Evolutionary conservation across 352 stramenopile species (phyloP).

Genomic region (Phytophthora capsici): DNA sequence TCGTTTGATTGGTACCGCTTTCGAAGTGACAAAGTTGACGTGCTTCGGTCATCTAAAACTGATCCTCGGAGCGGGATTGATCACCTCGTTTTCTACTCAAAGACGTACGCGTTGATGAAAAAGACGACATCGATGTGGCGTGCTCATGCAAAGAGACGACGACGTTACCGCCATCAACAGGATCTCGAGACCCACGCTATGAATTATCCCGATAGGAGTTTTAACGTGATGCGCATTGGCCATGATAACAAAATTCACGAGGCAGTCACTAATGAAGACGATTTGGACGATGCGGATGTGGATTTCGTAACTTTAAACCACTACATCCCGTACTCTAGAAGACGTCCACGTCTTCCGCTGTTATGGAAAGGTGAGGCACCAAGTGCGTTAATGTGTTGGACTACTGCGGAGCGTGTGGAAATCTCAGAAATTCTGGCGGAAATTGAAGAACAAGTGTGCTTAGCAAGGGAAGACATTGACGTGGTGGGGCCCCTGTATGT

Average conservation of each 20-base stretch:
- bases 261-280: slow-evolving; percentile 8
- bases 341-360: slow-evolving; percentile 25
- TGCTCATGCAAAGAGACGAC: slow-evolving; percentile 28
- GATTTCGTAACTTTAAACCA: slow-evolving; percentile 27
- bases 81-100: slow-evolving; percentile 62
- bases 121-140: slow-evolving; percentile 56
- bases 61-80: slow-evolving; percentile 5
- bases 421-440: slow-evolving; percentile 29
- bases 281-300: slow-evolving; percentile 20
- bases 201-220: slow-evolving; percentile 25
- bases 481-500: too few species aligned
- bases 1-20: slow-evolving; percentile 44
- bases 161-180: slow-evolving; percentile 23
- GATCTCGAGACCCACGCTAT: slow-evolving; percentile 24
- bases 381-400: slow-evolving; percentile 34
- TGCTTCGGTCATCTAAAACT: slow-evolving; percentile 10
- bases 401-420: slow-evolving; percentile 17
- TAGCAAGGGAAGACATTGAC: slow-evolving; percentile 47
- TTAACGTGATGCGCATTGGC: slow-evolving; percentile 37
- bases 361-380: slow-evolving; percentile 34
- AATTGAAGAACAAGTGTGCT: slow-evolving; percentile 30
- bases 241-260: slow-evolving; percentile 16
- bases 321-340: slow-evolving; percentile 15
- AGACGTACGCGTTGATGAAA: slow-evolving; percentile 53
- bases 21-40: slow-evolving; percentile 27